Conservation (phyloP, 129 eudicot genomes). For the Pseudognaphalium luteoalbum region DNA sequence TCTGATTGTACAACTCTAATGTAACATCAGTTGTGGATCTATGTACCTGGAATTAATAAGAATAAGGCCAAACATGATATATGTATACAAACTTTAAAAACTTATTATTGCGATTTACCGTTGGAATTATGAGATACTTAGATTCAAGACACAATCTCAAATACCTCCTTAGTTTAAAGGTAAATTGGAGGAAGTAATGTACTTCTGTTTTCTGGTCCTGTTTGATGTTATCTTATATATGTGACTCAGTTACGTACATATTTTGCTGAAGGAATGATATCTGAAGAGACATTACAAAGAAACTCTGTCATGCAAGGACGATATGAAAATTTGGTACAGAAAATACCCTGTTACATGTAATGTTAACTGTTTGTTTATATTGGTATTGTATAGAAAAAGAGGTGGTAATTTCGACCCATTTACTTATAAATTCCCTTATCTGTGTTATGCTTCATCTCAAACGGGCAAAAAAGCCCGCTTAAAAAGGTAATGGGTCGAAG, state of each 20-base stretch:
- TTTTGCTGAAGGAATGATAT: conserved; percentile 84
- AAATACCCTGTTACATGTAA: conserved; percentile 1
- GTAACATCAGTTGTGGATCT: too few species aligned
- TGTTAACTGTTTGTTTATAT: not conserved
- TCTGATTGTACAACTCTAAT: too few species aligned
- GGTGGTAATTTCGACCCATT: not conserved
- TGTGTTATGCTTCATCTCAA: not conserved
- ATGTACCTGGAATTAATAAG: not conserved
- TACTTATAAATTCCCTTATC: not conserved
- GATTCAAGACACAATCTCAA: not conserved
- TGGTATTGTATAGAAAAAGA: not conserved
- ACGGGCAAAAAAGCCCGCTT: not conserved
- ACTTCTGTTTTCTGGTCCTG: not conserved
- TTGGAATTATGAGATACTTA: conserved; percentile 4
- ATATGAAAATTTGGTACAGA: conserved; percentile 43
- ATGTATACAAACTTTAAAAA: not conserved
- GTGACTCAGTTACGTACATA: conserved; percentile 56
- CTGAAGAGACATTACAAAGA: conserved; percentile 63
- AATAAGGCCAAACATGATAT: not conserved
- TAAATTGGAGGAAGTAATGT: not conserved
- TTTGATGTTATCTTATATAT: conserved; percentile 16
- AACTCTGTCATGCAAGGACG: conserved; percentile 74
- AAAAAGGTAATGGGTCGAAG: not conserved
- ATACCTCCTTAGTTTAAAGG: not conserved
- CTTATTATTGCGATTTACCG: not conserved